phyloP scores from a whole-genome alignment of 768 basidiomycete genomes.

The Amanita rimosa region DNA sequence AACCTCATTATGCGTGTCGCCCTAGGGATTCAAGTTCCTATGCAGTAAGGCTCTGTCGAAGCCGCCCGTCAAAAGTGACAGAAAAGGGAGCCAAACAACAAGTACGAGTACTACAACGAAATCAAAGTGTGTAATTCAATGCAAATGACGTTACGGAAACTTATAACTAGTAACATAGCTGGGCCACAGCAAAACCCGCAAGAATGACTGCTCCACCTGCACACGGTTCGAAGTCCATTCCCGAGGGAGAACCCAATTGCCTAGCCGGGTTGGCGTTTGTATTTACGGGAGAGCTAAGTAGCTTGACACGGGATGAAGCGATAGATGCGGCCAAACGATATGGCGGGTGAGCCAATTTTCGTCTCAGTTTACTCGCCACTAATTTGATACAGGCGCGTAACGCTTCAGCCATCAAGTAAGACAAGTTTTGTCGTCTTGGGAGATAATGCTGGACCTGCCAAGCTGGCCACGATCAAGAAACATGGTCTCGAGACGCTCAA shows the following conservation, averaged over 20 bases:
- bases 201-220: constrained; percentile 51
- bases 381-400: constrained; percentile 54
- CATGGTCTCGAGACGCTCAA: constrained; percentile 62
- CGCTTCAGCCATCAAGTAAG: constrained; percentile 77
- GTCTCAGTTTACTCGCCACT: background rate
- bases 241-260: constrained; percentile 62
- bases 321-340: constrained; percentile 84
- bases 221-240: constrained; percentile 58
- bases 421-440: constrained; percentile 89
- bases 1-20: too few species aligned
- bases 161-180: background rate
- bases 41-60: constrained; percentile 22
- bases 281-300: constrained; percentile 88
- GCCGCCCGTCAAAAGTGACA: constrained; percentile 29
- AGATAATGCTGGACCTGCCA: constrained; percentile 77
- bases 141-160: background rate
- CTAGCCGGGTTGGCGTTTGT: constrained; percentile 85
- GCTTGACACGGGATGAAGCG: constrained; percentile 82
- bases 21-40: too few species aligned
- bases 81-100: background rate
- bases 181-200: constrained; percentile 10
- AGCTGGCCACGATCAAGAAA: constrained; percentile 80
- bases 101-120: background rate
- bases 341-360: constrained; percentile 56
- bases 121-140: background rate